Base-by-base conservation (phyloP, 805 yeast genomes). In the Ogataea ramenticola region DNA sequence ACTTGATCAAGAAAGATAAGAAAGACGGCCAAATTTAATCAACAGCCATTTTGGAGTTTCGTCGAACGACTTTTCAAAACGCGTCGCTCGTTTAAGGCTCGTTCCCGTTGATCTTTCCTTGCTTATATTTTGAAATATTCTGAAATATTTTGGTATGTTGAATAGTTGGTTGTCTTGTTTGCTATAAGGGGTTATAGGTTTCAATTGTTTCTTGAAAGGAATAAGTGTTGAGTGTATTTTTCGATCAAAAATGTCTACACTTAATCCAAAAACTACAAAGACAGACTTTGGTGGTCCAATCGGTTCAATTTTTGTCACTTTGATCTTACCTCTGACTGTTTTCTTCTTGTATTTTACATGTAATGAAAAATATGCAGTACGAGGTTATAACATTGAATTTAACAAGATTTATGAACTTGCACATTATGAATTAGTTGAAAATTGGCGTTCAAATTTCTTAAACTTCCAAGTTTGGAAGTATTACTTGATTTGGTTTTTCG, bases 281-380 rank as follows among this genome's bases (percentile, higher is more conserved):
- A 67, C 69, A 46, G 98, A 91, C 61, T 91, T 91, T 61, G 73
- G 75, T 29, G 99, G 99, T 0, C 62, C 74, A 4, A 61, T 75
- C 1, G 99, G 99, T 4, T 88, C 93, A 0, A 36, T 78, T 2
- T 72, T 70, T 4, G 75, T 91, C 45, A 65, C 91, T 0, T 15
- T 78, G 1, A 83, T 83, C 1, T 68, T 91, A 21, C 96, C 97
- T 1, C 37, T 70, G 0, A 66, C 87, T 11, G 71, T 85, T 16
- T 62, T 80, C 11, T 62, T 74, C 21, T 69, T 90, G 45, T 80
- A 79, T 43, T 70, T 82, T 42, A 64, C 79, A 45, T 68, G 82
- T 50, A 87, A 89, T 54, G 80, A 78, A 32, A 53, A 61, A 12
- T 82, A 82, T 56, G 69, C 74, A 39, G 57, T 75, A 32, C 58